phyloP scores from a whole-genome alignment of 768 basidiomycete species.

The Pholiota conissans region DNA sequence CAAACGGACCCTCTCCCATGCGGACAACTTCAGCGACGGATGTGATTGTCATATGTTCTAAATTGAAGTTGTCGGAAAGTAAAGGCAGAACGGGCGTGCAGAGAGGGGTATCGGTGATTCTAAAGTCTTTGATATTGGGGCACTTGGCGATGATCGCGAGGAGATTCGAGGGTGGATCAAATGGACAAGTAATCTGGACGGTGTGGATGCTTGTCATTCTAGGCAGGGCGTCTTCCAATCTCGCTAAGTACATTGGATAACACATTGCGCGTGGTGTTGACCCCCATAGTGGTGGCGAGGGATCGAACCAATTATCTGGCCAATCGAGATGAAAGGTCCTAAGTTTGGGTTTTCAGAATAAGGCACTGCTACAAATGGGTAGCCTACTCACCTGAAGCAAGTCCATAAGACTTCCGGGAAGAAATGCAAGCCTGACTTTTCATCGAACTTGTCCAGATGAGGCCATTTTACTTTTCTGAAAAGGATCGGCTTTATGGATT shows the following conservation, averaged over 20 bases:
- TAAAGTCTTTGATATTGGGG: conserved; percentile 33
- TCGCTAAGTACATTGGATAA: conserved; percentile 35
- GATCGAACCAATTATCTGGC: conserved; percentile 46
- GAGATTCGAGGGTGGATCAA: conserved; percentile 37
- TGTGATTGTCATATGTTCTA: conserved; percentile 34
- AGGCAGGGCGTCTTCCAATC: conserved; percentile 36
- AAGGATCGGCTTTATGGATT: conserved; percentile 14
- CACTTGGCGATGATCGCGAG: conserved; percentile 36
- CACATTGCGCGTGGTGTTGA: conserved; percentile 34
- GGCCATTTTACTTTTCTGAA: conserved; percentile 42
- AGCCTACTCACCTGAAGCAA: conserved; percentile 33
- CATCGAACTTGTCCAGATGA: conserved; percentile 35
- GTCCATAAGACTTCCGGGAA: conserved; percentile 38
- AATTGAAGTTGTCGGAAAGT: conserved; percentile 29
- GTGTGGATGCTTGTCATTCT: conserved; percentile 32
- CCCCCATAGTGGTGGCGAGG: conserved; percentile 39
- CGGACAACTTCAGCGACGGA: conserved; percentile 41
- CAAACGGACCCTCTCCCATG: conserved; percentile 40
- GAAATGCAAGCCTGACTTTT: conserved; percentile 35
- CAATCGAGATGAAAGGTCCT: conserved; percentile 39
- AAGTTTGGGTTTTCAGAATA: not conserved
- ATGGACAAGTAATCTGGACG: conserved; percentile 39
- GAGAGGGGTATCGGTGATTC: conserved; percentile 39
- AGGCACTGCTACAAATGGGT: not conserved
- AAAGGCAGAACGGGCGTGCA: conserved; percentile 32